Evolutionary conservation across 306 rosid species (phyloP).

Genomic region (Dalbergia cochinchinensis): DNA sequence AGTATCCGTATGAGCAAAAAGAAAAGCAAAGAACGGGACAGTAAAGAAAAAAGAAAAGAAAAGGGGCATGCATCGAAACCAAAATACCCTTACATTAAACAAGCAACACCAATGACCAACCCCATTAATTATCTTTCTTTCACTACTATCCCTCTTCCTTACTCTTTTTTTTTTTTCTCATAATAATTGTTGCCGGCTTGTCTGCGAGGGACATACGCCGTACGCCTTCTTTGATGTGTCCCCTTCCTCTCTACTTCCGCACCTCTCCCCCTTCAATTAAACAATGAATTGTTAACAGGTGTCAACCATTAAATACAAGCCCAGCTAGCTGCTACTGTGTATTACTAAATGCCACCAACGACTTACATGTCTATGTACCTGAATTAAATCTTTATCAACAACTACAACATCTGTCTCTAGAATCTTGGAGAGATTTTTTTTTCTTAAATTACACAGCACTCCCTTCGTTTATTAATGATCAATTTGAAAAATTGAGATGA

Average conservation of each 20-base stretch:
- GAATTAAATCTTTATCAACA: conserved; percentile 36
- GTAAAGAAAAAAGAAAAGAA: conserved; percentile 26
- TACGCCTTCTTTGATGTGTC: conserved; percentile 54
- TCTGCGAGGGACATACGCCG: conserved; percentile 59
- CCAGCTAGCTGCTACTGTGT: conserved; percentile 7
- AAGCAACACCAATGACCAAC: not conserved
- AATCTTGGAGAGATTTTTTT: not conserved
- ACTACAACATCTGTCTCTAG: not conserved
- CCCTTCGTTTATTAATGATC: too few relatives aligned
- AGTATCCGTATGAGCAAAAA: conserved; percentile 26
- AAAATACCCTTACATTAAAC: not conserved
- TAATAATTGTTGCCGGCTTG: conserved; percentile 47
- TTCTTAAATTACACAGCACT: too few relatives aligned
- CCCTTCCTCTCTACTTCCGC: conserved; percentile 30
- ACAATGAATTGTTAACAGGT: conserved; percentile 6
- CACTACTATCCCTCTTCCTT: too few relatives aligned
- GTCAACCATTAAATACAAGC: conserved; percentile 37
- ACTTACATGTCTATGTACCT: conserved; percentile 25
- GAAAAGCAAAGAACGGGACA: conserved; percentile 13
- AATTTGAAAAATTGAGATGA: too few relatives aligned
- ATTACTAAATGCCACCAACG: conserved; percentile 44
- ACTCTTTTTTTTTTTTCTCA: too few relatives aligned
- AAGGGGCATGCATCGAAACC: conserved; percentile 50
- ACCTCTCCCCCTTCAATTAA: not conserved
- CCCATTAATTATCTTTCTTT: not conserved